phyloP scores from a whole-genome alignment of 257 asterid genomes.

The Solanum medicagineum region DNA sequence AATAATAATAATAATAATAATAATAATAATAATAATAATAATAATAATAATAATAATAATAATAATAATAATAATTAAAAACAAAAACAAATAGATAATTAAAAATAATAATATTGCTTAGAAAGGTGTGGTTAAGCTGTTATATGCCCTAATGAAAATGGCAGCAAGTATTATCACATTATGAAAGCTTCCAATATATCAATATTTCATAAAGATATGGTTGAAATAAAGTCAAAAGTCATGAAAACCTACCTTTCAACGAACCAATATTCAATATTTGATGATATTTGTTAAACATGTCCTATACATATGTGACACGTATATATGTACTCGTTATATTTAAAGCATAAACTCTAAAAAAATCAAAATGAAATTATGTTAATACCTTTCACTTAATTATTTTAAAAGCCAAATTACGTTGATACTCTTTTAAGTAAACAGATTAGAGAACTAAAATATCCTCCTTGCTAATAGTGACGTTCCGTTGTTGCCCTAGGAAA shows the following conservation, averaged over 20 bases:
- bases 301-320: neutral
- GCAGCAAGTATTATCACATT: neutral
- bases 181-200: neutral
- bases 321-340: neutral
- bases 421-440: too few relatives aligned
- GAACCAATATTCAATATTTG: neutral
- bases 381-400: too few relatives aligned
- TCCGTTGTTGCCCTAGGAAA: too few relatives aligned
- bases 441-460: too few relatives aligned
- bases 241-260: neutral
- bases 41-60: too few relatives aligned
- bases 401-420: too few relatives aligned
- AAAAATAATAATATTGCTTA: neutral
- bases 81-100: neutral
- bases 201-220: neutral
- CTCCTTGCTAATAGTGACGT: too few relatives aligned
- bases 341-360: too few relatives aligned
- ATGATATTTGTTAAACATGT: neutral
- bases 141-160: neutral
- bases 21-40: too few relatives aligned
- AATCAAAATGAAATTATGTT: too few relatives aligned
- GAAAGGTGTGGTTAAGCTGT: constrained; percentile 18
- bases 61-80: too few relatives aligned
- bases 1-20: too few relatives aligned
- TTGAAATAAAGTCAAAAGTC: neutral